A percentile compares a stretch with the other conserved stretches of the same genome.
Conservation (phyloP, 1,139 yeast genomes). For the Schizosaccharomyces versatilis region DNA sequence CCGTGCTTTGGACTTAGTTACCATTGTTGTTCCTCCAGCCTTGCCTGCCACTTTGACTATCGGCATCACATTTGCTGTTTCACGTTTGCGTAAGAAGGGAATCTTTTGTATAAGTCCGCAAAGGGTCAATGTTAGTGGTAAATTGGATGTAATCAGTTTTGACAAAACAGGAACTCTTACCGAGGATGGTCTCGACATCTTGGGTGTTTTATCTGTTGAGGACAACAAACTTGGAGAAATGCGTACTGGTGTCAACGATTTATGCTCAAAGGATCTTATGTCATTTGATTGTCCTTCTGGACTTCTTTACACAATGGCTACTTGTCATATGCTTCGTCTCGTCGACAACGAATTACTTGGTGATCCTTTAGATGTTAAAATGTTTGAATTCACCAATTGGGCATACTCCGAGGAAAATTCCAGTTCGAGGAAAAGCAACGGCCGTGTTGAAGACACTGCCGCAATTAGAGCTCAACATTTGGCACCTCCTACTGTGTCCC, state of each 20-base stretch:
- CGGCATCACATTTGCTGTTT: conserved; percentile 80
- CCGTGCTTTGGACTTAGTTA: conserved; percentile 78
- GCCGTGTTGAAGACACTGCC: background rate
- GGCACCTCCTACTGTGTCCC: conserved; percentile 1
- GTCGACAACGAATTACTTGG: conserved; percentile 70
- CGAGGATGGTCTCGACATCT: conserved; percentile 83
- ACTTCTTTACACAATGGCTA: conserved; percentile 32
- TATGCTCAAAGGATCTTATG: conserved; percentile 5
- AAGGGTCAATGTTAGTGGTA: conserved; percentile 83
- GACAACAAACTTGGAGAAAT: conserved; percentile 14
- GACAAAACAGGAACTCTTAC: conserved; percentile 96
- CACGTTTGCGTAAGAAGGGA: conserved; percentile 41
- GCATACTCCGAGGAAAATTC: conserved; percentile 34
- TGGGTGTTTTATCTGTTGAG: conserved; percentile 52
- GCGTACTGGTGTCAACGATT: conserved; percentile 12
- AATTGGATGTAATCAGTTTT: conserved; percentile 70
- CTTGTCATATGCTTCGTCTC: conserved; percentile 68
- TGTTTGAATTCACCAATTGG: conserved; percentile 81
- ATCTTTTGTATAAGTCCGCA: conserved; percentile 75
- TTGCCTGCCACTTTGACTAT: conserved; percentile 91
- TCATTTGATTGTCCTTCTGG: conserved; percentile 2
- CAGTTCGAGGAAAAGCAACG: background rate
- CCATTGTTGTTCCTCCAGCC: conserved; percentile 97
- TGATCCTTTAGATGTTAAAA: conserved; percentile 77
- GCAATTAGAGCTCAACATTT: conserved; percentile 7